Evolutionary conservation across 2,329 filamentous ascomycete genomes (phyloP).

Genomic region (Phaeosphaeriaceae sp.): DNA sequence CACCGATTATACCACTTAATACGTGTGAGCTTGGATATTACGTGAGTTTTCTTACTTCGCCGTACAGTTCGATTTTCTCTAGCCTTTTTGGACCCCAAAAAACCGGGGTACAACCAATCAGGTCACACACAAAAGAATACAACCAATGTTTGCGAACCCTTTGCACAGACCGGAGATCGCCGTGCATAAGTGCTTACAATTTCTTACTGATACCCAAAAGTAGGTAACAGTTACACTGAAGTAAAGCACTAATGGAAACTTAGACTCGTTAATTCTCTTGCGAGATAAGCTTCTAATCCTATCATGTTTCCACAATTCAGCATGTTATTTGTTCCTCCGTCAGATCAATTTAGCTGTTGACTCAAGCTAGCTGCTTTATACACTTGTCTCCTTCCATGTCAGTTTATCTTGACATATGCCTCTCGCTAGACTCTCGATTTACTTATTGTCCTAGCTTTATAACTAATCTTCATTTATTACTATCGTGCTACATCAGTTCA

Average conservation of each 20-base stretch:
- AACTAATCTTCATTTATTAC: not conserved
- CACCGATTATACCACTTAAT: no score
- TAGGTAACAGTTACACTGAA: not conserved
- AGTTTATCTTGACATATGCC: conserved; percentile 1
- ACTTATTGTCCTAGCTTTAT: not conserved
- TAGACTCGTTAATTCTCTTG: not conserved
- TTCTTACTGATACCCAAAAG: not conserved
- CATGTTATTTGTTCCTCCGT: not conserved
- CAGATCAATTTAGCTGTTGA: not conserved
- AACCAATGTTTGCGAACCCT: no score
- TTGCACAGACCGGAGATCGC: not conserved
- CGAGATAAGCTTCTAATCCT: not conserved
- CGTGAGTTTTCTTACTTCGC: no score
- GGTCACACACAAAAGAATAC: no score
- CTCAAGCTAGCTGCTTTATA: not conserved
- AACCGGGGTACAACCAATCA: no score
- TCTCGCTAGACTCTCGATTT: not conserved
- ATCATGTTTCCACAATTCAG: not conserved
- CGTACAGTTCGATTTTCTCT: no score
- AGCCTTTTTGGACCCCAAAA: no score
- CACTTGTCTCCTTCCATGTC: not conserved
- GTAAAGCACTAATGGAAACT: not conserved
- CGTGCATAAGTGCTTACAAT: not conserved
- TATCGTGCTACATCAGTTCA: not conserved
- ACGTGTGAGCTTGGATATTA: no score